Evolutionary conservation across 2,329 filamentous ascomycete genomes (phyloP).

Genomic region (Bretziella fagacearum): DNA sequence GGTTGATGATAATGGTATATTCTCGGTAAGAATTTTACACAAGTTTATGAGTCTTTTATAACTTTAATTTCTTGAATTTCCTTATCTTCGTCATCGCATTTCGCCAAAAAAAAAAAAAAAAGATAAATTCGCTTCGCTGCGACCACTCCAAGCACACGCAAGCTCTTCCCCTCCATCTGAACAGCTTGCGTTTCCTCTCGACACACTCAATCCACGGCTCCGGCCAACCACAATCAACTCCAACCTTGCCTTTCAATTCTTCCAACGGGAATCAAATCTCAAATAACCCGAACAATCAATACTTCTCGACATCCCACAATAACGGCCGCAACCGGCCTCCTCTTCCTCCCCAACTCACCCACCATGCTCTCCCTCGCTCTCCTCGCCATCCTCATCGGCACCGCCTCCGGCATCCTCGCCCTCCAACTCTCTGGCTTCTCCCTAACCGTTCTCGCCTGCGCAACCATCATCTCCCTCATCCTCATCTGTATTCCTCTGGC

Average conservation of each 20-base stretch:
- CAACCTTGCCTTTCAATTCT: too few species aligned
- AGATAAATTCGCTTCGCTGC: too few species aligned
- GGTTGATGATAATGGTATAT: too few species aligned
- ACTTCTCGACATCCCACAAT: background rate
- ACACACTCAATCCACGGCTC: background rate
- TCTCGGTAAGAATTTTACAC: too few species aligned
- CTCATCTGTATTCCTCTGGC: slow-evolving; percentile 22
- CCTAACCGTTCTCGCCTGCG: slow-evolving; percentile 7
- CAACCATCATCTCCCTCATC: slow-evolving; percentile 4
- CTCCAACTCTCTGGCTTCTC: slow-evolving; percentile 1
- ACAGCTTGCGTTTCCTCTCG: background rate
- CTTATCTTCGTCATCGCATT: too few species aligned
- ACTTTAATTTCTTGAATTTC: too few species aligned
- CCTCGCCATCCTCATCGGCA: background rate
- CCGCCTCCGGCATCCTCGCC: background rate
- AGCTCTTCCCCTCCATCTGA: background rate
- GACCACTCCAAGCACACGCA: background rate
- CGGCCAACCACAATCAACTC: background rate
- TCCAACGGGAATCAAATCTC: too few species aligned
- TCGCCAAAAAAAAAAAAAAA: too few species aligned
- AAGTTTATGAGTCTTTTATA: too few species aligned
- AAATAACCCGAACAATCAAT: too few species aligned
- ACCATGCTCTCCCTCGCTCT: background rate
- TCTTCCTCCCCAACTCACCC: background rate
- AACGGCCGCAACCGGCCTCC: background rate